A percentile compares a stretch with the other conserved stretches of the same genome.
Conservation (phyloP, 345 rosid genomes). For the Mallotus nudiflorus region DNA sequence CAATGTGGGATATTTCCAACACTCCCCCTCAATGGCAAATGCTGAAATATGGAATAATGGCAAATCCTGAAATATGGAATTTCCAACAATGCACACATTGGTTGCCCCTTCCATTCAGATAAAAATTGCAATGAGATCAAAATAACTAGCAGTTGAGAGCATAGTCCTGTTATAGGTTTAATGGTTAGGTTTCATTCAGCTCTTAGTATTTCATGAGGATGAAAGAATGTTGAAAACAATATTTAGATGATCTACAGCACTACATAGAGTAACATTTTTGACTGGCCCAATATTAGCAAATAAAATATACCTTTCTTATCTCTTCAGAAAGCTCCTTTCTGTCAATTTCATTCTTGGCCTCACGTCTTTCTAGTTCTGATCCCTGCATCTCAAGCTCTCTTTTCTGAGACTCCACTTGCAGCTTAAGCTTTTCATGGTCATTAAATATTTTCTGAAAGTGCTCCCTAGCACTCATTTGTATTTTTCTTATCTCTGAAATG, state of each 20-base stretch:
- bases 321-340: slow-evolving; percentile 63
- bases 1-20: no score
- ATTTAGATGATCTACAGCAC: not conserved
- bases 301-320: slow-evolving; percentile 57
- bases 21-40: no score
- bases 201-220: not conserved
- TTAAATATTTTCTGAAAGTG: slow-evolving; percentile 74
- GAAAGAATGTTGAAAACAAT: not conserved
- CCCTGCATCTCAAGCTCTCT: slow-evolving; percentile 71
- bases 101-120: no score
- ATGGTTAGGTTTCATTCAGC: not conserved
- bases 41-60: no score
- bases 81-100: no score
- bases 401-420: slow-evolving; percentile 70
- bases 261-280: not conserved
- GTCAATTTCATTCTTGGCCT: slow-evolving; percentile 80
- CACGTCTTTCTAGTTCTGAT: slow-evolving; percentile 70
- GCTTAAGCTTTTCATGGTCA: slow-evolving; percentile 85
- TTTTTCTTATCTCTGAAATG: slow-evolving; percentile 68
- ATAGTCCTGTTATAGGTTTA: no score
- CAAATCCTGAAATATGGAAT: no score
- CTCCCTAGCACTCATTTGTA: slow-evolving; percentile 68
- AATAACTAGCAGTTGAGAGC: no score
- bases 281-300: not conserved
- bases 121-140: no score